Conservation (phyloP, 345 rosid genomes). For the Salix brachista region DNA sequence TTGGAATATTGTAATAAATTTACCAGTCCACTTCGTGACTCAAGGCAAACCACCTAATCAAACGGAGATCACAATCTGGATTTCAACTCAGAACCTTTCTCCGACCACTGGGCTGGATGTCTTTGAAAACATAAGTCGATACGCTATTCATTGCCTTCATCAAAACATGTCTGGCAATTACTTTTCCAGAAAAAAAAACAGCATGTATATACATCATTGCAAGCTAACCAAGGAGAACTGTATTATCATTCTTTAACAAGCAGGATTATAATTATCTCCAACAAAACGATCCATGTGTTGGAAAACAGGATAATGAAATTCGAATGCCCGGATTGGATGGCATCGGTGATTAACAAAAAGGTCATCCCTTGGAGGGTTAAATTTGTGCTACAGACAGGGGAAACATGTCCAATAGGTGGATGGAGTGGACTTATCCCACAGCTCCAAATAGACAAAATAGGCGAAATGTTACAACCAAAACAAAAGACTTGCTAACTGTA, state of each 20-base stretch:
- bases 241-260: too few species aligned
- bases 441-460: constrained; percentile 6
- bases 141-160: not conserved
- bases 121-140: not conserved
- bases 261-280: not conserved
- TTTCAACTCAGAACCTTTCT: not conserved
- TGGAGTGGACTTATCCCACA: constrained; percentile 19
- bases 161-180: not conserved
- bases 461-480: not conserved
- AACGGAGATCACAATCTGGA: not conserved
- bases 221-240: too few species aligned
- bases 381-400: constrained; percentile 5
- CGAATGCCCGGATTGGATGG: not conserved
- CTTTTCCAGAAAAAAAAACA: not conserved
- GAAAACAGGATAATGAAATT: not conserved
- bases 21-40: constrained; percentile 1
- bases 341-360: not conserved
- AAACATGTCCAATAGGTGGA: constrained; percentile 21
- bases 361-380: constrained; percentile 1
- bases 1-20: not conserved
- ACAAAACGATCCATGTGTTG: not conserved
- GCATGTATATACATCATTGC: not conserved
- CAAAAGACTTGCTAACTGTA: constrained; percentile 29
- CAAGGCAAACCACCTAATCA: not conserved
- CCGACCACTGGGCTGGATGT: not conserved